Base-by-base conservation (phyloP, 371 early-diverging fungal species). In the Mortierella sp. region DNA sequence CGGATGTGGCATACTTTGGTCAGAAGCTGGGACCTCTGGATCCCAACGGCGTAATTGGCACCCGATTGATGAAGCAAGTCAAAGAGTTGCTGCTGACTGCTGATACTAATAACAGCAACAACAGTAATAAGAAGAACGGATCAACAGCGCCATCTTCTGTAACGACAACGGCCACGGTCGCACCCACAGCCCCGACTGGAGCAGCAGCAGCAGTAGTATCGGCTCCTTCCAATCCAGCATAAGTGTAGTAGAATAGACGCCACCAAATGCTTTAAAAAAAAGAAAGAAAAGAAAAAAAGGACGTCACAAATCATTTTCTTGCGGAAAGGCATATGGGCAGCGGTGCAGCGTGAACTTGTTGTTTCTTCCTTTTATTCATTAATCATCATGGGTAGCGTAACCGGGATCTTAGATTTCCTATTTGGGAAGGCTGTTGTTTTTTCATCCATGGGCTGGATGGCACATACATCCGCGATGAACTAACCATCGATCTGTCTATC, bases 1-100 rank as follows among this genome's bases (percentile, higher is more conserved):
- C 86, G 11, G 86, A 85, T 55, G 72, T 85, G 31, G 86, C 79
- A 13, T 79, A 85, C 34, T 85, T 75, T 71, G 79, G 86, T 5
- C 75, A 78, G 34, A 85, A 85, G 69, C 70, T 85, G 16, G 81
- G 78, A 5, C 81, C 78, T 24, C 24, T 85, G 48, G 86, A 85
- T 64, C 75, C 86, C 37, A 85, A 78, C 44, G 79, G 86, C 26
- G 76, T 85, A 48, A 76, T 85, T 61, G 86, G 86, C 13, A 37
- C 79, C 24, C 69, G 81, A 40, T 53, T 85, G 21, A 81, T 81
- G 79, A 78, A 79, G 72, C 86, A 78, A 34, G 81, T 85, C 71
- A 85, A 85, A 51, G 86, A 85, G 44, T 19, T 85, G 69, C 46
- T 71, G 11, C 73, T 81, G 14, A 51, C 55, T 21, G 86, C 55